phyloP scores from a whole-genome alignment of 129 eudicot genomes.

The Pittosporum tobira region DNA sequence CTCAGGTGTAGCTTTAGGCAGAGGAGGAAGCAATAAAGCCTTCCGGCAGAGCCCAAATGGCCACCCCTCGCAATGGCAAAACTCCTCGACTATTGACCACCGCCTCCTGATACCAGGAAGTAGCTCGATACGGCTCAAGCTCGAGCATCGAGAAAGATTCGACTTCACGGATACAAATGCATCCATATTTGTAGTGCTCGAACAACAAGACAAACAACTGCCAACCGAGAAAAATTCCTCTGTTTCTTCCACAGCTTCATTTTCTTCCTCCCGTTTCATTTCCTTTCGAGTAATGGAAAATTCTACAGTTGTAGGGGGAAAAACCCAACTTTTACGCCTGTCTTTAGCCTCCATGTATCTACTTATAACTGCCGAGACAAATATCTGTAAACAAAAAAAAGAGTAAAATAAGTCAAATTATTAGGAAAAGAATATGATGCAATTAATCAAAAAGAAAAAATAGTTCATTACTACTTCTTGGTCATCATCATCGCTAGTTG shows the following conservation, averaged over 20 bases:
- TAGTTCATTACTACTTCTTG: constrained; percentile 42
- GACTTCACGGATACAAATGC: constrained; percentile 51
- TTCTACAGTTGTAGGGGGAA: constrained; percentile 36
- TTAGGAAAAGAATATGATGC: neutral
- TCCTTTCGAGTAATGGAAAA: constrained; percentile 16
- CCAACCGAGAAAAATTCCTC: constrained; percentile 45
- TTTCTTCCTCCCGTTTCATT: constrained; percentile 16
- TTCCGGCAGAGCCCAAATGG: constrained; percentile 81
- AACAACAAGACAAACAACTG: constrained; percentile 48
- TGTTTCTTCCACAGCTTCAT: constrained; percentile 18
- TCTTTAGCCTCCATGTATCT: constrained; percentile 58
- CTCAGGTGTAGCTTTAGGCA: constrained; percentile 80
- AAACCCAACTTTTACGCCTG: constrained; percentile 46
- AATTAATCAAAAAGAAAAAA: no score
- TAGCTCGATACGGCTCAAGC: constrained; percentile 42
- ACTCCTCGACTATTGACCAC: constrained; percentile 48
- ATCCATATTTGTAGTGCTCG: constrained; percentile 35
- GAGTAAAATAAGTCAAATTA: neutral
- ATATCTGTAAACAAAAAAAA: constrained; percentile 24
- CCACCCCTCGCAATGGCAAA: constrained; percentile 77
- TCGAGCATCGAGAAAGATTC: constrained; percentile 55
- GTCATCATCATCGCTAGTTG: constrained; percentile 37
- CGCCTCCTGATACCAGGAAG: constrained; percentile 29
- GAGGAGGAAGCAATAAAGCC: constrained; percentile 78
- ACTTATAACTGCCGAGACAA: constrained; percentile 52